These are phyloP conservation scores for Suillus brevipes DNA, from an alignment of 768 basidiomycete genomes.

Conservation along the genomic window DNA sequence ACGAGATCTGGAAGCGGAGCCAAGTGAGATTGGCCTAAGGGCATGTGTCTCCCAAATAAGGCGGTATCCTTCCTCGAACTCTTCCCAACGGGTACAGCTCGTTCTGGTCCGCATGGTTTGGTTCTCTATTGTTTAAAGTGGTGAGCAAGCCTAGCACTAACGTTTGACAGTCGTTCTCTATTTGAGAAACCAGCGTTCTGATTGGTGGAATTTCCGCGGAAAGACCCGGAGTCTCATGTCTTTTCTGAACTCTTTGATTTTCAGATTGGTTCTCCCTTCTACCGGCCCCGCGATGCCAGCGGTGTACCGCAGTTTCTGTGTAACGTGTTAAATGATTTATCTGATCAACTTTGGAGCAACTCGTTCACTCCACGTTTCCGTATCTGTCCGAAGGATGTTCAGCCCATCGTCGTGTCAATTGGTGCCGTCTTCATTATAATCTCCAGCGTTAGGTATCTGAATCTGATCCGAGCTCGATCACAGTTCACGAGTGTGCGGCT, in stretches of 20 bases:
- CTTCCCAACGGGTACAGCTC: neutral
- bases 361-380: constrained; percentile 2
- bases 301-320: neutral
- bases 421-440: neutral
- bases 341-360: neutral
- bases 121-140: neutral
- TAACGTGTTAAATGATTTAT: constrained; percentile 4
- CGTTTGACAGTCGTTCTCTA: neutral
- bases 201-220: constrained; percentile 1
- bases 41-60: constrained; percentile 2
- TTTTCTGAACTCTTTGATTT: neutral
- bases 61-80: constrained; percentile 2
- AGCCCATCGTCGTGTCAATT: neutral
- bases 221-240: neutral
- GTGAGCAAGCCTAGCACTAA: neutral
- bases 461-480: constrained; percentile 1
- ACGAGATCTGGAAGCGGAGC: constrained; percentile 4
- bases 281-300: constrained; percentile 3
- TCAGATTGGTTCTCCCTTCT: neutral
- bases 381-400: constrained; percentile 1
- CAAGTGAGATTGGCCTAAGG: constrained; percentile 5
- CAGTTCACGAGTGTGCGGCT: constrained; percentile 3
- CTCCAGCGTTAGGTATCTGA: neutral
- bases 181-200: neutral
- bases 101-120: neutral